These are phyloP conservation scores for Raphanus raphanistrum DNA, from an alignment of 345 rosid species.

Conservation along the genomic window DNA sequence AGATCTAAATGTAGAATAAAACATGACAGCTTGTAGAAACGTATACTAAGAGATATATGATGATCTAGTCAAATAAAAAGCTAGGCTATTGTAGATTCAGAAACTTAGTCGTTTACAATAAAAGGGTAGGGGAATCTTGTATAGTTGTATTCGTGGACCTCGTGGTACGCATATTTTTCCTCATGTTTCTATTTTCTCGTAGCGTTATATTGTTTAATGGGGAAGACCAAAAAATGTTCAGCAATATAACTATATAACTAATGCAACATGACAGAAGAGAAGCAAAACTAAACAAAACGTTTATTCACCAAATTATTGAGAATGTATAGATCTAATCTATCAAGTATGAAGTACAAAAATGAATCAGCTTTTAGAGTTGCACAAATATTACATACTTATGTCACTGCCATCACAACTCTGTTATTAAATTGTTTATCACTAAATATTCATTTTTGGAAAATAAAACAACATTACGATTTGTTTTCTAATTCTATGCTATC, in stretches of 20 bases:
- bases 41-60: constrained; percentile 12
- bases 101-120: constrained; percentile 34
- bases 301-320: constrained; percentile 19
- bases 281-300: constrained; percentile 1
- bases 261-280: constrained; percentile 36
- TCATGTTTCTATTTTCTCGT: background rate
- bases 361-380: no score
- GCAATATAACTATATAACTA: constrained; percentile 1
- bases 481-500: no score
- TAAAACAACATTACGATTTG: no score
- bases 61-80: constrained; percentile 5
- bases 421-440: no score
- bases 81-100: constrained; percentile 1
- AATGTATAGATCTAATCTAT: background rate
- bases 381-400: no score
- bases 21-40: constrained; percentile 31
- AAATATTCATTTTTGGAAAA: no score
- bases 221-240: constrained; percentile 17
- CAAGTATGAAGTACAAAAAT: no score
- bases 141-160: constrained; percentile 27
- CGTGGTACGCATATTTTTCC: constrained; percentile 26
- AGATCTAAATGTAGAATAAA: constrained; percentile 19
- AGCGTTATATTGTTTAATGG: background rate
- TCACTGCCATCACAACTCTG: no score
- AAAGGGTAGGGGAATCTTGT: constrained; percentile 6